A percentile compares a stretch with the other conserved stretches of the same genome.
Conservation (phyloP, 1,284 basidiomycete species). For the Rhodotorula sp. region DNA sequence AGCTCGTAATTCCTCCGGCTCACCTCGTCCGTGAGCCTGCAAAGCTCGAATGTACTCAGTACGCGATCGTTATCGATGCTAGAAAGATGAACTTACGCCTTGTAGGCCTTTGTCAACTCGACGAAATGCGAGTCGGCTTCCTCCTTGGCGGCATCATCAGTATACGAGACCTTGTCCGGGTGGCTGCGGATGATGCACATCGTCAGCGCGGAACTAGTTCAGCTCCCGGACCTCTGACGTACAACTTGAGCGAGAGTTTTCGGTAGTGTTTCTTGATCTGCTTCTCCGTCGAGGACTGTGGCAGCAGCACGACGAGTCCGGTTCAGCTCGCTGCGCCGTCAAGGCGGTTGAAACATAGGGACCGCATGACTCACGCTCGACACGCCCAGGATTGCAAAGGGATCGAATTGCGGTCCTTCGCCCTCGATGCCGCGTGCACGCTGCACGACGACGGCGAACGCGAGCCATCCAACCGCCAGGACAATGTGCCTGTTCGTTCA, state of each 20-base stretch:
- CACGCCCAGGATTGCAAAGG: conserved; percentile 90
- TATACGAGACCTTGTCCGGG: conserved; percentile 90
- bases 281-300: conserved; percentile 69
- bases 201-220: not conserved
- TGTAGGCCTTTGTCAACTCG: conserved; percentile 96
- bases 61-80: too few species aligned
- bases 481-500: conserved; percentile 28
- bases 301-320: not conserved
- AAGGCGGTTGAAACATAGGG: too few species aligned
- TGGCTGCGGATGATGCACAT: conserved; percentile 59
- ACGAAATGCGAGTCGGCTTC: conserved; percentile 87
- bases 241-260: conserved; percentile 87
- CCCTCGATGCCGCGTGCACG: conserved; percentile 35
- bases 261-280: conserved; percentile 97
- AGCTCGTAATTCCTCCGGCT: conserved; percentile 87
- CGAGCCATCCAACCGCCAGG: conserved; percentile 52
- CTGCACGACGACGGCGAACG: conserved; percentile 47
- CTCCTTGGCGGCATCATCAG: conserved; percentile 78
- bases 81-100: conserved; percentile 61
- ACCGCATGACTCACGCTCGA: conserved; percentile 55
- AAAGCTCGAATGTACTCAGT: too few species aligned
- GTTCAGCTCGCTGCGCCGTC: not conserved
- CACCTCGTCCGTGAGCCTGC: conserved; percentile 89
- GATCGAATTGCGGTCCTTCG: conserved; percentile 80
- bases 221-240: too few species aligned